Conservation (phyloP, 768 basidiomycete species). For the Leccinum pellstonianum region DNA sequence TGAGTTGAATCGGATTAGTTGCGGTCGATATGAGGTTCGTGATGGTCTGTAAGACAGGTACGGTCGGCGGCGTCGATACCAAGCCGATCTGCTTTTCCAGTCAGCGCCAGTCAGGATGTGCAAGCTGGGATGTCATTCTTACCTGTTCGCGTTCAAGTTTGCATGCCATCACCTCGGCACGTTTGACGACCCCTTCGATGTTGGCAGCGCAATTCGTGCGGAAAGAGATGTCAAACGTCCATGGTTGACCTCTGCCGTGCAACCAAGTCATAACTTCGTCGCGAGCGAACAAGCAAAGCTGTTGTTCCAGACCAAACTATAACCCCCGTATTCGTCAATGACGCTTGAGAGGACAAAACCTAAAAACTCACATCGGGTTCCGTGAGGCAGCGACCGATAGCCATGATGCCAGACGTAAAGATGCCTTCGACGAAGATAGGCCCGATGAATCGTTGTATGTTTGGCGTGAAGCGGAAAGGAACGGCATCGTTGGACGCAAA, state of each 20-base stretch:
- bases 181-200: constrained; percentile 71
- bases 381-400: constrained; percentile 86
- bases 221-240: constrained; percentile 57
- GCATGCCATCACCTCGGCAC: constrained; percentile 82
- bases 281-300: constrained; percentile 85
- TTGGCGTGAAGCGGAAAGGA: constrained; percentile 96
- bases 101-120: constrained; percentile 2
- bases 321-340: constrained; percentile 1
- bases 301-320: constrained; percentile 90
- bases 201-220: constrained; percentile 56
- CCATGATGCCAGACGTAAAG: constrained; percentile 82
- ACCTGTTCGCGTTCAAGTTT: constrained; percentile 76
- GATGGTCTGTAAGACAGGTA: constrained; percentile 75
- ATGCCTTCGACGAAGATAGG: constrained; percentile 88
- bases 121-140: too few species aligned
- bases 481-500: constrained; percentile 84
- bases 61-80: constrained; percentile 24
- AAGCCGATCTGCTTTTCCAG: constrained; percentile 16
- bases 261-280: constrained; percentile 90
- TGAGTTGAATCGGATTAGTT: constrained; percentile 81
- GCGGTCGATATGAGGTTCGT: constrained; percentile 81
- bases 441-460: constrained; percentile 91
- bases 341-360: background rate
- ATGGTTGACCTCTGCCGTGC: constrained; percentile 53
- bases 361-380: constrained; percentile 74